These are phyloP conservation scores for Quercus wislizeni DNA, from an alignment of 306 rosid genomes.

Conservation along the genomic window DNA sequence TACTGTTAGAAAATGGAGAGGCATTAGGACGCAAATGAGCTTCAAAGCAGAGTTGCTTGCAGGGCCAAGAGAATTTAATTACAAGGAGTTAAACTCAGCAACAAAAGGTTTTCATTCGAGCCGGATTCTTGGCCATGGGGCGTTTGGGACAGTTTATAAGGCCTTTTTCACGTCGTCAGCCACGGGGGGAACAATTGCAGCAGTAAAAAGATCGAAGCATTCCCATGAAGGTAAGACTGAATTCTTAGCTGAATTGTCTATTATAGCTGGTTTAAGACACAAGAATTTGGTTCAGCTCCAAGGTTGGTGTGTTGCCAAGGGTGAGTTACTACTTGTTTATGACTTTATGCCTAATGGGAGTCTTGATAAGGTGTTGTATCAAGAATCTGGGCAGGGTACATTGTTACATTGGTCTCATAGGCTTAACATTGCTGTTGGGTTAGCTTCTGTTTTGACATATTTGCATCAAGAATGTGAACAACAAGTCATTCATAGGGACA, in stretches of 20 bases:
- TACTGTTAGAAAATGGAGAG: conserved; percentile 43
- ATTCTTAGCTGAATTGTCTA: conserved; percentile 48
- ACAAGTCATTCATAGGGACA: conserved; percentile 72
- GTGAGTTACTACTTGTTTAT: conserved; percentile 71
- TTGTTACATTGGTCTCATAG: conserved; percentile 57
- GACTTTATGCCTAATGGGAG: conserved; percentile 72
- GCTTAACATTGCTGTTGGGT: conserved; percentile 58
- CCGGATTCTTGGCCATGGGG: conserved; percentile 71
- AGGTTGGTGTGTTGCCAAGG: conserved; percentile 88
- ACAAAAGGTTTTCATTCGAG: conserved; percentile 73
- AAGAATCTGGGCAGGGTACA: conserved; percentile 27
- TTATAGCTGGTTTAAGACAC: conserved; percentile 79
- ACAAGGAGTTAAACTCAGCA: conserved; percentile 59
- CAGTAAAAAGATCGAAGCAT: conserved; percentile 52
- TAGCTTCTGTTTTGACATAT: conserved; percentile 70
- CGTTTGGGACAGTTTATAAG: conserved; percentile 84
- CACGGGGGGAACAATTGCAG: conserved; percentile 50
- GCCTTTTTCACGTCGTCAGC: conserved; percentile 42
- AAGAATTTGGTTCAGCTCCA: conserved; percentile 77
- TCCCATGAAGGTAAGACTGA: conserved; percentile 56
- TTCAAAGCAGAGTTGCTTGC: conserved; percentile 48
- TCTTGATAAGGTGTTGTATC: conserved; percentile 50
- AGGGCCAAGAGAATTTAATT: conserved; percentile 67
- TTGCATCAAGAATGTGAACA: conserved; percentile 82
- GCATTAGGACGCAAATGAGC: conserved; percentile 25